Conservation (phyloP, 2,329 filamentous ascomycete genomes). For the Chaetomiaceae sp. region DNA sequence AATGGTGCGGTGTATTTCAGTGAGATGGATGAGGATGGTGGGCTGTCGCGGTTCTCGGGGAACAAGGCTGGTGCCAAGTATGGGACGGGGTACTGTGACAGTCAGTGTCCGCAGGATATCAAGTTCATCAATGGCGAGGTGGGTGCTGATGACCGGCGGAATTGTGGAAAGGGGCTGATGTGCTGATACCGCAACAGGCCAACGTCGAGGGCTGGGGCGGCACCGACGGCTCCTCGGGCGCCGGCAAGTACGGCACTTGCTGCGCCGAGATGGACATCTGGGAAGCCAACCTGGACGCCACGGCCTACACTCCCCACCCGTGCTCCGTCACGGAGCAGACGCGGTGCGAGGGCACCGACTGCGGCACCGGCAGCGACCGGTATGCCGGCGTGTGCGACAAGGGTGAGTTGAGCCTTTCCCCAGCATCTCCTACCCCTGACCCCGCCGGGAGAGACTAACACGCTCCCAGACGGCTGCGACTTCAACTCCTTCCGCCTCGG, state of each 20-base stretch:
- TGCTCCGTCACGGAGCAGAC: slow-evolving; percentile 44
- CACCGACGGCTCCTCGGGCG: slow-evolving; percentile 49
- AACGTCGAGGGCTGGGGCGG: slow-evolving; percentile 48
- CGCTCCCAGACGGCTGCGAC: slow-evolving; percentile 49
- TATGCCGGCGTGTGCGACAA: slow-evolving; percentile 55
- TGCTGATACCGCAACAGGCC: slow-evolving; percentile 26
- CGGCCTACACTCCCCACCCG: slow-evolving; percentile 55
- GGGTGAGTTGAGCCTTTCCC: slow-evolving; percentile 18
- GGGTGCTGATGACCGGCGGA: not conserved
- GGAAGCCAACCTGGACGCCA: slow-evolving; percentile 58
- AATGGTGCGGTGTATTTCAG: slow-evolving; percentile 59
- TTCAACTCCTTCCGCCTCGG: slow-evolving; percentile 59
- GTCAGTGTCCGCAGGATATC: slow-evolving; percentile 45
- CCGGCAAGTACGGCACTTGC: slow-evolving; percentile 49
- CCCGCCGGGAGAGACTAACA: not conserved
- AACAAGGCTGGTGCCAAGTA: slow-evolving; percentile 50
- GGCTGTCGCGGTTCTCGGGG: slow-evolving; percentile 41
- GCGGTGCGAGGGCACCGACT: slow-evolving; percentile 44
- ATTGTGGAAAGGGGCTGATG: not conserved
- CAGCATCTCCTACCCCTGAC: not conserved
- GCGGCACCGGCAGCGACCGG: slow-evolving; percentile 40
- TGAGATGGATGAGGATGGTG: slow-evolving; percentile 53
- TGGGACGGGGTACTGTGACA: slow-evolving; percentile 55
- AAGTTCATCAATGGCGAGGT: slow-evolving; percentile 52
- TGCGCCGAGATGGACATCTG: slow-evolving; percentile 59